Percentiles rank a stretch among this genome's conserved stretches.
These are phyloP conservation scores for Phtheirospermum japonicum DNA, from an alignment of 257 asterid species.

Conservation along the genomic window DNA sequence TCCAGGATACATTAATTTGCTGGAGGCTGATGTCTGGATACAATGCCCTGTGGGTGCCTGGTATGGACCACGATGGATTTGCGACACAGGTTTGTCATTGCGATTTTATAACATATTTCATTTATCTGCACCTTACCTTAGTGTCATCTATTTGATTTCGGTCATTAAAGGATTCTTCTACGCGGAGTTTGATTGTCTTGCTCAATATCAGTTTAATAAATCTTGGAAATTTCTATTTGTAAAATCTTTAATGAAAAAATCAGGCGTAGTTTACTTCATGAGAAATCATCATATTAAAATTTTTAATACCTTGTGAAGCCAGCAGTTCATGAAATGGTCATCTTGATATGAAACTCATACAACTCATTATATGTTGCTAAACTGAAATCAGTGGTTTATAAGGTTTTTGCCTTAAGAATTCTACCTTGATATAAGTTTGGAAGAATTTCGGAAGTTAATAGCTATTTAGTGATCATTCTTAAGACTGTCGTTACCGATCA, in stretches of 20 bases:
- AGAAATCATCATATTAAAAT: not conserved
- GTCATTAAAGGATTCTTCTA: slow-evolving; percentile 7
- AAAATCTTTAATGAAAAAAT: not conserved
- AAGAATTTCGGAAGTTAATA: too few relatives aligned
- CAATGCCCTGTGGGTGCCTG: slow-evolving; percentile 92
- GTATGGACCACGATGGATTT: slow-evolving; percentile 97
- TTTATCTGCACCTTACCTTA: slow-evolving; percentile 6
- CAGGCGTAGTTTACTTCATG: not conserved
- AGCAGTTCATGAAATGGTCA: not conserved
- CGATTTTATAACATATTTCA: not conserved
- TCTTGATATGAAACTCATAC: slow-evolving; percentile 3
- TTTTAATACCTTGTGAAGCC: not conserved
- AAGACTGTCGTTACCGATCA: too few relatives aligned
- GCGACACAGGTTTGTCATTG: slow-evolving; percentile 78
- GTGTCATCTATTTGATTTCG: slow-evolving; percentile 17
- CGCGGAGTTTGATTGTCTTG: slow-evolving; percentile 5
- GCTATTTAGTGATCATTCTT: too few relatives aligned
- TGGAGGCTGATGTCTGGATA: slow-evolving; percentile 97
- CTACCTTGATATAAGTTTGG: not conserved
- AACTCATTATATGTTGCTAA: not conserved
- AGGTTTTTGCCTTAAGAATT: not conserved
- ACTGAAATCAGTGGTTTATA: not conserved
- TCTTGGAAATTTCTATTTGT: slow-evolving; percentile 1
- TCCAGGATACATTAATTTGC: slow-evolving; percentile 89
- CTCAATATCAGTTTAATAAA: not conserved